Base-by-base conservation (phyloP, 495 filamentous ascomycete species). In the Hapsidospora chrysogenum region DNA sequence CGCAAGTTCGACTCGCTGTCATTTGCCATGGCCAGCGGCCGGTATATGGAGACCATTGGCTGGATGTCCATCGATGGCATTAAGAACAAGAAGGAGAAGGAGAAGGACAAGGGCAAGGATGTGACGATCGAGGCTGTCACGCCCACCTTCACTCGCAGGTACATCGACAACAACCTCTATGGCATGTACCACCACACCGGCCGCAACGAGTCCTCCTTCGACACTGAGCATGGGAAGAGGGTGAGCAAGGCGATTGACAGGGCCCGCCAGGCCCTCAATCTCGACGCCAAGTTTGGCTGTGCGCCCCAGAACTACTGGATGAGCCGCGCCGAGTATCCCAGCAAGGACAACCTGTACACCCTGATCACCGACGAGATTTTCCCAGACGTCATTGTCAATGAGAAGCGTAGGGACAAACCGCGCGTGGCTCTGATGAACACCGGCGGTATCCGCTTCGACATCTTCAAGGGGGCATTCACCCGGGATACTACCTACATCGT, bases 11-110 rank as follows among this genome's bases (percentile, higher is more conserved):
- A 96, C 50, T 59, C 64, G 29, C 80, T 78, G 41, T 78, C 86
- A 1, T 78, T 76, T 39, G 89, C 74, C 1, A 56, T 97, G 10
- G 85, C 85, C 21, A 85, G 80, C 47, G 89, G 89, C n/a, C 69
- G 87, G 2, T 97, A 94, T 53, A 85, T 94, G 69, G 89, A 97
- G 57, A 96, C 92, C n/a, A 75, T 95, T 33, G 89, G 89, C 4
- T 97, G 85, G 62, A 70, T 92, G 72, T 92, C 85, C 8, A 78
- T 96, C 35, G 64, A 74, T 28, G 85, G 82, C 5, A 58, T 86
- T 18, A 51, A 58, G 16, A 57, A 59, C 42, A 47, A 47, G 50
- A 38, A 37, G 15, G 31, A 39, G 7, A 41, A 29, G 13, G 43
- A 32, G 0, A 15, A 33, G 15, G 44, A 41, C 34, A 43, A 40